Base-by-base conservation (phyloP, 805 yeast genomes). In the Jamesozyma hellenica region DNA sequence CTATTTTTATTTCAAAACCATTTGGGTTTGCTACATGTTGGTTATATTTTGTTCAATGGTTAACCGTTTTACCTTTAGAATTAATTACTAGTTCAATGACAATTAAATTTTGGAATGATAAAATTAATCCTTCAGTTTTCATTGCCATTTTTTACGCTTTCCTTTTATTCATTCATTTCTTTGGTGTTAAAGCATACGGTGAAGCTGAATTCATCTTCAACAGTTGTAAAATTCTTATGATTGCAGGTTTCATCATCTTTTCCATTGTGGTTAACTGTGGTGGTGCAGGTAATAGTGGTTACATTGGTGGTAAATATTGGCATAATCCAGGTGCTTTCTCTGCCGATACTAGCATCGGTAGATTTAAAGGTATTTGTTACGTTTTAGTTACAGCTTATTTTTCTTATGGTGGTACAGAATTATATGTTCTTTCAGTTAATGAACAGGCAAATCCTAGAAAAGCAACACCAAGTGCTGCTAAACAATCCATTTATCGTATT, bases 21-120 rank as follows among this genome's bases (percentile, higher is more conserved):
- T 70, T 75, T 59, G 86, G 85, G 5, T 79, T 79, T 53, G 80
- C 86, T 40, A 74, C 79, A 57, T 82, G 80, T 37, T 77, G 82
- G 82, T 71, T 76, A 56, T 79, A 77, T 50, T 74, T 71, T 36
- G 60, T 79, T 47, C 80, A 76, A 54, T 75, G 77, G 77, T 60
- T 77, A 15, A 77, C 78, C 14, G 68, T 77, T 28, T 63, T 79
- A 33, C 85, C 87, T 1, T 64, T 79, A 43, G 87, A 80, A 53
- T 64, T 79, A 39, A 75, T 75, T 35, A 78, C 81, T 1, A 73
- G 79, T 6, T 65, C 78, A 6, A 63, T 76, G 43, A 66, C 77
- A 3, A 63, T 75, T 25, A 59, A 67, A 49, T 77, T 57, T 50
- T 76, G 82, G 82, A 61, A 60, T 38, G 56, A 56, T 16, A 31